Evolutionary conservation across 345 rosid genomes (phyloP), one percentile per base, ranked within the genome.

Genomic region (Sisymbrium altissimum): DNA sequence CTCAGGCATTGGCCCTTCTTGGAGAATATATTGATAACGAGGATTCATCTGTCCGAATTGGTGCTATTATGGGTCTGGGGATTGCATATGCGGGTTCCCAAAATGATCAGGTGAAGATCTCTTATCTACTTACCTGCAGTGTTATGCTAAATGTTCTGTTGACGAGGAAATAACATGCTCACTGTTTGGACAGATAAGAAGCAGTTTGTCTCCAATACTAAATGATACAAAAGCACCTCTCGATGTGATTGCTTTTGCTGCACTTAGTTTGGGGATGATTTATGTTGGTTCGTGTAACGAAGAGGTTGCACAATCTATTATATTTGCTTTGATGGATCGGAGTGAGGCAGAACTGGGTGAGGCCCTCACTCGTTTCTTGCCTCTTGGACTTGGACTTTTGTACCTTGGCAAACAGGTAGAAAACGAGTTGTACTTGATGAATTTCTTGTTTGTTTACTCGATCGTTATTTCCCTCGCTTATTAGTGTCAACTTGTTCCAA

Each of bases 341-440:
- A 87, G 86, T 18, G 93, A 89, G 73, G 83, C 95, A 79, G 94
- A 92, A 74, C 81, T 92, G 65, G 87, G 80, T 65, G 97, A 96
- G 46, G 91, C 99, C 56, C 88, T 92, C 41, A 83, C 82, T 59
- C 86, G 95, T 46, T 85, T 96, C 78, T 79, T 92, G 78, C 97
- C 97, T 66, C 96, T 95, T 69, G 97, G 88, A 27, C 97, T 95
- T 79, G 98, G 99, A 45, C 97, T 96, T 78, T 72, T 96, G 57
- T 96, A 96, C 81, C 97, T 92, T 23, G 98, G 97, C 66, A 95
- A 95, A 85, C 97, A 92, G 98, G 99, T 92, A 82, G 60, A 38
- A 23, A 52, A 56, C 32, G 0, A 39, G 64, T 25, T 17, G 5
- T 75, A 27, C 60, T 53, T 17, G 43, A 56, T 75, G 23, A 9